phyloP scores from a whole-genome alignment of 345 rosid species.

The Brassica cretica region DNA sequence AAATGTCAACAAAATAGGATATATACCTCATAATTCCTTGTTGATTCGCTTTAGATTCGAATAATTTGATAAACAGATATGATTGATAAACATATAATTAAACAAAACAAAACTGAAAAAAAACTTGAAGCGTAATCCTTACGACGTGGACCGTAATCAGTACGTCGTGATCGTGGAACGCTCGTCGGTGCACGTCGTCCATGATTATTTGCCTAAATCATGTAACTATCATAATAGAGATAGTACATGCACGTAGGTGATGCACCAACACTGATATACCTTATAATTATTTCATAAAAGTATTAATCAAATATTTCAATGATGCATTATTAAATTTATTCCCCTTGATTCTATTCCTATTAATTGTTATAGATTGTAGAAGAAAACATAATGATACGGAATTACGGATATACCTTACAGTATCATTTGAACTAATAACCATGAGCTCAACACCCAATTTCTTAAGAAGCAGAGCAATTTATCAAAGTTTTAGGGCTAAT shows the following conservation, averaged over 20 bases:
- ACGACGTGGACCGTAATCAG: slow-evolving; percentile 34
- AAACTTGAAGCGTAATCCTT: slow-evolving; percentile 16
- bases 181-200: slow-evolving; percentile 41
- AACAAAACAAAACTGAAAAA: neutral
- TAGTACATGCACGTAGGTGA: slow-evolving; percentile 32
- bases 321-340: neutral
- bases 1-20: neutral
- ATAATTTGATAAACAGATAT: neutral
- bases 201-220: slow-evolving; percentile 37
- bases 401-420: neutral
- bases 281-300: neutral
- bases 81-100: neutral
- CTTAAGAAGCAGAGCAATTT: neutral
- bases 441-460: neutral
- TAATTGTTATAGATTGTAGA: neutral
- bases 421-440: neutral
- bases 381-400: neutral
- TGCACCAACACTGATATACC: neutral
- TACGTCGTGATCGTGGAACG: slow-evolving; percentile 35
- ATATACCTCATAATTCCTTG: neutral
- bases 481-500: neutral
- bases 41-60: slow-evolving; percentile 10
- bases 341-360: neutral
- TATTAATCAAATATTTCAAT: neutral
- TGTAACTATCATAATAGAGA: slow-evolving; percentile 24